Evolutionary conservation across 1,284 basidiomycete species (phyloP).

Genomic region (Cryptococcus sp.): DNA sequence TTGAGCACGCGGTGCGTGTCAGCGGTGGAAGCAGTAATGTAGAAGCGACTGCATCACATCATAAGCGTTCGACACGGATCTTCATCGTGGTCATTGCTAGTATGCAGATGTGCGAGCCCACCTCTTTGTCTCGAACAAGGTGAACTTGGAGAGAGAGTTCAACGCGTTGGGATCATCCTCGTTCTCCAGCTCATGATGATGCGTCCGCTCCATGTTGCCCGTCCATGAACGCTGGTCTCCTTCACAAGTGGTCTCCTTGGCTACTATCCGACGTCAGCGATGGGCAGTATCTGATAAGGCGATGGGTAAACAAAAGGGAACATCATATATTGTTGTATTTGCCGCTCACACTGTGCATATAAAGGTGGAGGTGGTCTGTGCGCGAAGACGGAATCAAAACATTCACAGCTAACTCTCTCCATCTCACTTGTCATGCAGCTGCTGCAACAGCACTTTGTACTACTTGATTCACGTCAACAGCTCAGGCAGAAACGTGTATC

Average conservation of each 20-base stretch:
- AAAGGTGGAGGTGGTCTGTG: conserved; percentile 7
- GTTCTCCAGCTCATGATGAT: conserved; percentile 5
- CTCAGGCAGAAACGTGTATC: background rate
- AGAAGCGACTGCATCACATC: conserved; percentile 64
- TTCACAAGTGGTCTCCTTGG: too few relatives aligned
- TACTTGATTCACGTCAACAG: background rate
- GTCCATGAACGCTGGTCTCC: too few relatives aligned
- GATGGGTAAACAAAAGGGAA: conserved; percentile 6
- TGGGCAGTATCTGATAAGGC: background rate
- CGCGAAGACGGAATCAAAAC: conserved; percentile 17
- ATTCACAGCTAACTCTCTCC: too few relatives aligned
- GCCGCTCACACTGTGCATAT: background rate
- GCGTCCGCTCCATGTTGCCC: too few relatives aligned
- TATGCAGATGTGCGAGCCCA: conserved; percentile 17
- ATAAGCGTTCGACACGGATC: background rate
- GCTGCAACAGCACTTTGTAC: background rate
- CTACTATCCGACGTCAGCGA: too few relatives aligned
- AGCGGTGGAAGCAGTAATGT: conserved; percentile 69
- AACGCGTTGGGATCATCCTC: conserved; percentile 23
- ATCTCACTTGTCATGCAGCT: background rate
- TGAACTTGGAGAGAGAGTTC: conserved; percentile 75
- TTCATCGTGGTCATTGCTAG: background rate
- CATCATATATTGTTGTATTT: background rate
- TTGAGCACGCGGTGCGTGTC: conserved; percentile 81
- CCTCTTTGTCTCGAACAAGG: conserved; percentile 82